Evolutionary conservation across 148 eudicot genomes (phyloP).

Genomic region (Chenopodium berlandieri): DNA sequence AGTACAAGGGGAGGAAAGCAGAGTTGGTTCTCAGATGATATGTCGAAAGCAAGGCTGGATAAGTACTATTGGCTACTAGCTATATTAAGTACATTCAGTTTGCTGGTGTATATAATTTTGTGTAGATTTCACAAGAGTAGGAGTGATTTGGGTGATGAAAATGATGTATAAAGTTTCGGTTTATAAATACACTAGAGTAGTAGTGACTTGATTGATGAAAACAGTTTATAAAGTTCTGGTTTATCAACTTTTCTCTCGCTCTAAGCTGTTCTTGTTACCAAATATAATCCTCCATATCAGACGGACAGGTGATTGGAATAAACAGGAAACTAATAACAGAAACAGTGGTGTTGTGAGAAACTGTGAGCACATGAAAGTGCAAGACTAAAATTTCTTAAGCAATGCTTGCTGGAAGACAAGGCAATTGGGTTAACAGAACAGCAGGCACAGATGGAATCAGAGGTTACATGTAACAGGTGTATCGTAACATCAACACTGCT

Average conservation of each 20-base stretch:
- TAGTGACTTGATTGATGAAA: not conserved
- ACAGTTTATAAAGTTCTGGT: not conserved
- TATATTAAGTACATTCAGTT: conserved; percentile 46
- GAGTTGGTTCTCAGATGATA: conserved; percentile 84
- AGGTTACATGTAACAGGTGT: not conserved
- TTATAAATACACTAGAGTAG: not conserved
- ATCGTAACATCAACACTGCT: not conserved
- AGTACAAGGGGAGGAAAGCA: conserved; percentile 35
- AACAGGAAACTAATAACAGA: conserved; percentile 3
- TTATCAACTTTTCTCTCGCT: not conserved
- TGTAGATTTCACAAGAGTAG: conserved; percentile 53
- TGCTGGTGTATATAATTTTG: conserved; percentile 48
- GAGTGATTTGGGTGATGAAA: conserved; percentile 27
- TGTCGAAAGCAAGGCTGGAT: conserved; percentile 68
- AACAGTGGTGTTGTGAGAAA: not conserved
- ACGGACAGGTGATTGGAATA: not conserved
- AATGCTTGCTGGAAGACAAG: not conserved
- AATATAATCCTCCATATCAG: not conserved
- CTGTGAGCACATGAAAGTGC: not conserved
- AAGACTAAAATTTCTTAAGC: not conserved
- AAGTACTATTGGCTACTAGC: conserved; percentile 90
- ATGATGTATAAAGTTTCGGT: conserved; percentile 17
- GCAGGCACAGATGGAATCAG: not conserved
- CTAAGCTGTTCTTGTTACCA: not conserved
- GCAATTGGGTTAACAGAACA: not conserved